Conservation (phyloP, 2,329 filamentous ascomycete genomes). For the Claviceps digitariae region DNA sequence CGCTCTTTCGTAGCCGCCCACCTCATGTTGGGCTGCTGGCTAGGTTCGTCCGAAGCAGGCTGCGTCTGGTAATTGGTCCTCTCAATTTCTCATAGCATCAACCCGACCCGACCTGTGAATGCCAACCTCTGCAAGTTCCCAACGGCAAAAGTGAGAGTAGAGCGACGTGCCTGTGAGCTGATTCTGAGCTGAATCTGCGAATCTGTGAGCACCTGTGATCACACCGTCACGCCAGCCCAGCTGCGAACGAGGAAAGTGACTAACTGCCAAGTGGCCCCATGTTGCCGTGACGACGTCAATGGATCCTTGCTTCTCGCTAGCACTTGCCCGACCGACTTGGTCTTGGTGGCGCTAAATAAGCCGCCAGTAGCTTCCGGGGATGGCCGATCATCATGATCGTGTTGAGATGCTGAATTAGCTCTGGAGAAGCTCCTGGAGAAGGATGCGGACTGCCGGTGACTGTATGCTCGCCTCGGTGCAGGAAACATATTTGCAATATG, state of each 20-base stretch:
- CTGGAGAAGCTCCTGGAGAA: neutral
- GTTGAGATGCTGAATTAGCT: neutral
- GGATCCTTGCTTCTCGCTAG: neutral
- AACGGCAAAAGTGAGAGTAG: too few species aligned
- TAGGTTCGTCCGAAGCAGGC: neutral
- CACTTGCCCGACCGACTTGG: neutral
- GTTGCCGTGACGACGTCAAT: slow-evolving; percentile 1
- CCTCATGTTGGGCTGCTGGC: too few species aligned
- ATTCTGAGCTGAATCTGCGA: neutral
- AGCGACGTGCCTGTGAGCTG: too few species aligned
- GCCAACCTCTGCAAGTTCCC: too few species aligned
- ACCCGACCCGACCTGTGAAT: neutral
- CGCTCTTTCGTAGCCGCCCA: too few species aligned
- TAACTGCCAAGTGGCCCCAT: neutral
- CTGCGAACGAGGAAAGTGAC: neutral
- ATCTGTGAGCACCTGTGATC: neutral
- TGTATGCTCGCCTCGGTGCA: too few species aligned
- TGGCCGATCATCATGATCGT: neutral
- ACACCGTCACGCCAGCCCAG: neutral
- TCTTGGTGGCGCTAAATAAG: neutral
- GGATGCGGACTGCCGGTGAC: neutral
- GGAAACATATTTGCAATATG: too few species aligned
- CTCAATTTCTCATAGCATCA: too few species aligned
- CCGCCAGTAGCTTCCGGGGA: neutral
- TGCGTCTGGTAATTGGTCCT: neutral